These are phyloP conservation scores for Microstegium vimineum DNA, from an alignment of 176 grass and related monocot species.

Conservation along the genomic window DNA sequence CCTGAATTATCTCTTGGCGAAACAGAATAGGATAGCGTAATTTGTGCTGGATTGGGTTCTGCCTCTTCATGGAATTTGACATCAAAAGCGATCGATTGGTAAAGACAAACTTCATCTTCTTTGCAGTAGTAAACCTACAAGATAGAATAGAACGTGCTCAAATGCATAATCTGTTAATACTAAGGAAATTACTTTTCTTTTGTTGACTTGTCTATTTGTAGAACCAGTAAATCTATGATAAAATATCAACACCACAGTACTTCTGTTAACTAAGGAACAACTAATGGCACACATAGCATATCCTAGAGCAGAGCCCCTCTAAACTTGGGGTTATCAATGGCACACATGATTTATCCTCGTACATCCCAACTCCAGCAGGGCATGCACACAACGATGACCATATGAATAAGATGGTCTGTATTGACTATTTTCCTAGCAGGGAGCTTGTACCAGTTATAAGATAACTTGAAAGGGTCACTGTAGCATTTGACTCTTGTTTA, in stretches of 20 bases:
- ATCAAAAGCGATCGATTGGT: conserved; percentile 83
- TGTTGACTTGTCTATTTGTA: background rate
- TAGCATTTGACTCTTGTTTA: background rate
- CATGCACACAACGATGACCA: background rate
- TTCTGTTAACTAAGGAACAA: conserved; percentile 2
- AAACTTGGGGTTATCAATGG: background rate
- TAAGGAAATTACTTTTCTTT: background rate
- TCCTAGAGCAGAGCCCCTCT: background rate
- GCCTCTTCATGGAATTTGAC: conserved; percentile 61
- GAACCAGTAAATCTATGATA: conserved; percentile 7
- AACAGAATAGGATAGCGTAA: conserved; percentile 63
- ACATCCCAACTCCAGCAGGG: conserved; percentile 1
- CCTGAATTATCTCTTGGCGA: conserved; percentile 54
- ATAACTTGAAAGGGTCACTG: background rate
- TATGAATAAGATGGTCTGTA: background rate
- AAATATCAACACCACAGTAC: conserved; percentile 9
- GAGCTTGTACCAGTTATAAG: background rate
- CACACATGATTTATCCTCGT: background rate
- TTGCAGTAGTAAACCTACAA: conserved; percentile 91
- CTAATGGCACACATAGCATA: background rate
- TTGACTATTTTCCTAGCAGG: background rate
- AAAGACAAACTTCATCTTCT: conserved; percentile 92
- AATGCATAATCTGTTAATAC: background rate
- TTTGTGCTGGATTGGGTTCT: conserved; percentile 26
- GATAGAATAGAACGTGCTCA: conserved; percentile 24